phyloP scores from a whole-genome alignment of 257 asterid genomes.

The Petunia secreta region DNA sequence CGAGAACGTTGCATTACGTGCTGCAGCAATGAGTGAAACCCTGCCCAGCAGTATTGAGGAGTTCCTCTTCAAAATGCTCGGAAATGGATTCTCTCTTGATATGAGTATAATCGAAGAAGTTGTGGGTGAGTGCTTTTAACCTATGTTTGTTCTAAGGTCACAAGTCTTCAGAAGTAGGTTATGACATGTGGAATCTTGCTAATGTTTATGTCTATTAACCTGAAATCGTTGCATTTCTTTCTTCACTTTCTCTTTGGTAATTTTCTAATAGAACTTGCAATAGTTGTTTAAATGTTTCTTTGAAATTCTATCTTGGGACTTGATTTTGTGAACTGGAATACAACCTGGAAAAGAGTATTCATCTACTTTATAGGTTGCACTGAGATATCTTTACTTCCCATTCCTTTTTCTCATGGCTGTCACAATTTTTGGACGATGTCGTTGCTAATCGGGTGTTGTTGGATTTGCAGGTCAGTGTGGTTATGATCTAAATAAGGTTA shows the following conservation, averaged over 20 bases:
- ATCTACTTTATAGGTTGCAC: neutral
- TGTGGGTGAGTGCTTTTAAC: constrained; percentile 54
- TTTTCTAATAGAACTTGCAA: neutral
- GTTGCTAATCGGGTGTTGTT: constrained; percentile 38
- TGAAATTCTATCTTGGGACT: constrained; percentile 15
- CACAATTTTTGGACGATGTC: constrained; percentile 23
- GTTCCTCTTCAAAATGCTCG: constrained; percentile 75
- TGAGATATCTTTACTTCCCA: neutral
- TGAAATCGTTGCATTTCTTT: neutral
- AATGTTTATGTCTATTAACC: neutral
- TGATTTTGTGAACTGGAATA: constrained; percentile 12
- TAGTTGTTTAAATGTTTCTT: constrained; percentile 1
- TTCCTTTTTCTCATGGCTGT: constrained; percentile 23
- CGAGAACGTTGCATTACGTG: constrained; percentile 43
- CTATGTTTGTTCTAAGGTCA: neutral
- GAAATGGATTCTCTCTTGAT: constrained; percentile 68
- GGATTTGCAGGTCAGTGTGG: constrained; percentile 85
- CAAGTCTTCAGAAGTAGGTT: neutral
- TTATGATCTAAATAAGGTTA: constrained; percentile 66
- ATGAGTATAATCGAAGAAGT: constrained; percentile 60
- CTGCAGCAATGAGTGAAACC: constrained; percentile 40
- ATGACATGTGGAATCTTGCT: neutral
- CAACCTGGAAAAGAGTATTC: constrained; percentile 8
- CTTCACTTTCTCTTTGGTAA: neutral
- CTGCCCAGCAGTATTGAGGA: constrained; percentile 53